Conservation (phyloP, 1,284 basidiomycete genomes). For the Cutaneotrichosporon sp. region DNA sequence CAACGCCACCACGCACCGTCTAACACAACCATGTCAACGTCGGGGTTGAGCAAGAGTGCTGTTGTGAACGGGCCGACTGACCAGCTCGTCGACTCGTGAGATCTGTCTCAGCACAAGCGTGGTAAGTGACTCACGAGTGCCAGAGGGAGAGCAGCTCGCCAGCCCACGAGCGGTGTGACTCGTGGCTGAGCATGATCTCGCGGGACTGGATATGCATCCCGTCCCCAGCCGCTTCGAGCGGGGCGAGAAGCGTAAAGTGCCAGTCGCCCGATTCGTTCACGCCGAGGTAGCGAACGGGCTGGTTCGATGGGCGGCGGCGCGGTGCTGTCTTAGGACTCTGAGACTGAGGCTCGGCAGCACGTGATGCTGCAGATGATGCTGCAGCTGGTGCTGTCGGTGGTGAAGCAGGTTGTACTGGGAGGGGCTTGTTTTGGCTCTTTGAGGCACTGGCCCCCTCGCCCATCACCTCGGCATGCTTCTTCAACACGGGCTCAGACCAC, state of each 20-base stretch:
- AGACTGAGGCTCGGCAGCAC: neutral
- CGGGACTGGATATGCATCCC: constrained; percentile 7
- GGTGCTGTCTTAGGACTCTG: neutral
- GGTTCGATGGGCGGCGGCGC: constrained; percentile 9
- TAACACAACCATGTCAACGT: constrained; percentile 26
- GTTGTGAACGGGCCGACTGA: constrained; percentile 22
- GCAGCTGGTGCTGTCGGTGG: neutral
- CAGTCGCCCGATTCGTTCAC: constrained; percentile 23
- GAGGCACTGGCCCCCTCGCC: neutral
- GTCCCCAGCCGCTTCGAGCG: neutral
- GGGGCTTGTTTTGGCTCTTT: neutral
- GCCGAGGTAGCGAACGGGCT: constrained; percentile 19
- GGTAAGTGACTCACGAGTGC: constrained; percentile 12
- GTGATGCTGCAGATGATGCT: neutral
- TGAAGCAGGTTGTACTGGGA: neutral
- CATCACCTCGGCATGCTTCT: neutral
- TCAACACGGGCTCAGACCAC: neutral
- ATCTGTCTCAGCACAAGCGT: neutral
- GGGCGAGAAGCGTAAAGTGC: constrained; percentile 13
- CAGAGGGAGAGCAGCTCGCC: constrained; percentile 7
- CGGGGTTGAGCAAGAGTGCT: constrained; percentile 13
- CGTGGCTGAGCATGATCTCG: constrained; percentile 11
- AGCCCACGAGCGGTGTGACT: constrained; percentile 4
- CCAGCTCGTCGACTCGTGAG: constrained; percentile 10
- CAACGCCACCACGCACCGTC: constrained; percentile 25